These are phyloP conservation scores for Hanseniaspora sp. DNA, from an alignment of 1,139 yeast species.

Conservation along the genomic window DNA sequence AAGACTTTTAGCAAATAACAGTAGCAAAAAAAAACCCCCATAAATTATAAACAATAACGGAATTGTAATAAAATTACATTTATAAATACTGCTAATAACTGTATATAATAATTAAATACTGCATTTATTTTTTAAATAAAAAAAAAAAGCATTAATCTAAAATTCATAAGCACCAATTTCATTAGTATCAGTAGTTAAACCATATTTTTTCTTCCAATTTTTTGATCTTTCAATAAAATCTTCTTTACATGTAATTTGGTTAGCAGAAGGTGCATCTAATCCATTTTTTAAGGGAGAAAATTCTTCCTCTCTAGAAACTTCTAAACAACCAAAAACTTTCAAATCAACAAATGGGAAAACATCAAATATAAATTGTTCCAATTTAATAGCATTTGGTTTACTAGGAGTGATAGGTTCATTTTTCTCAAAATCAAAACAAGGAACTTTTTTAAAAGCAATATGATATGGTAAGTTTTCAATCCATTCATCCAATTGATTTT, in stretches of 20 bases:
- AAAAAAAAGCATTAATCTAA: background rate
- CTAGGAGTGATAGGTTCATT: slow-evolving; percentile 50
- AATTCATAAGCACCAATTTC: slow-evolving; percentile 12
- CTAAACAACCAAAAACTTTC: slow-evolving; percentile 77
- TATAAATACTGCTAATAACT: background rate
- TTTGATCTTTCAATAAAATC: slow-evolving; percentile 61
- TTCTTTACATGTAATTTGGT: slow-evolving; percentile 68
- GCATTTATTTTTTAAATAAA: background rate
- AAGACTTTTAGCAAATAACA: background rate
- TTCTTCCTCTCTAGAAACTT: slow-evolving; percentile 74
- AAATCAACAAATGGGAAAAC: slow-evolving; percentile 74
- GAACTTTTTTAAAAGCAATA: slow-evolving; percentile 84
- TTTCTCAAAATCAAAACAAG: slow-evolving; percentile 38
- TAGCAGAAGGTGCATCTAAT: slow-evolving; percentile 67
- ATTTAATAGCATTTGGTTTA: slow-evolving; percentile 77
- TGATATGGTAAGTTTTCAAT: slow-evolving; percentile 74
- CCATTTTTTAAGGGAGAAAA: slow-evolving; percentile 93
- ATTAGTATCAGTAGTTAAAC: slow-evolving; percentile 8
- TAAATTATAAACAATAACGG: background rate
- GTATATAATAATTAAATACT: too few species aligned
- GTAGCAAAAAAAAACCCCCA: too few species aligned
- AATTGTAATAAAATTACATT: too few species aligned
- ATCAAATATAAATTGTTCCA: slow-evolving; percentile 95
- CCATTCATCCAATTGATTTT: slow-evolving; percentile 56
- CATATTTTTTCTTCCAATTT: slow-evolving; percentile 43